Base-by-base conservation (phyloP, 208 protist genomes). In the Crithidia fasciculata region DNA sequence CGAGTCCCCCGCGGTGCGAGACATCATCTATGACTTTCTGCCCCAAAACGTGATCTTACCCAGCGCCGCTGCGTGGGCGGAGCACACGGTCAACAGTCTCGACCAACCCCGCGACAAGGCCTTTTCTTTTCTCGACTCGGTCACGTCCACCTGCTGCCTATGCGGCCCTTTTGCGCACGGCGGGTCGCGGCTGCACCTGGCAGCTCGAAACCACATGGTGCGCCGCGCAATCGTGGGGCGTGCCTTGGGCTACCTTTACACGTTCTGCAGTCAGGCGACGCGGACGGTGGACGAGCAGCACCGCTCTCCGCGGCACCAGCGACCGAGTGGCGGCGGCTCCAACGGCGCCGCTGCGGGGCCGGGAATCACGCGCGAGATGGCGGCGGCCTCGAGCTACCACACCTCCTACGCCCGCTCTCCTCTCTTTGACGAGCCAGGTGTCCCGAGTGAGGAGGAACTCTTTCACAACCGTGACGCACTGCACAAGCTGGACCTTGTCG, bases 201-300 rank as follows among this genome's bases (percentile, higher is more conserved):
- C 16, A 74, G 65, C n/a, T 67, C 88, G 2, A 77, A 85, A 28
- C 36, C 91, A 96, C 69, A 59, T 69, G 8, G 80, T 82, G 5
- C 86, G 87, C 9, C 28, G 90, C 5, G 88, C 64, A 15, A 81
- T 96, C n/a, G 55, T 94, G 43, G 80, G 86, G 76, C 73, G 88
- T 5, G 76, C 76, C 0, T 50, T 91, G 8, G 65, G 69, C 18
- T 61, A 91, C 8, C 54, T 90, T 3, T 61, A 85, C 37, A 78
- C 72, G 15, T 77, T 82, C 59, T 60, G 89, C 36, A 60, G 56
- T 28, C 73, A 78, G 66, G 43, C 40, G 36, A 9, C 36, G 12
- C 45, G 12, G 45, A 49, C 45, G 12, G 45, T 13, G 45, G 45
- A 13, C 7, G 9, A 49, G 45, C 45, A 13, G 45, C 45, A 49